Base-by-base conservation (phyloP, 352 stramenopile species). In the Globisporangium spiculum region DNA sequence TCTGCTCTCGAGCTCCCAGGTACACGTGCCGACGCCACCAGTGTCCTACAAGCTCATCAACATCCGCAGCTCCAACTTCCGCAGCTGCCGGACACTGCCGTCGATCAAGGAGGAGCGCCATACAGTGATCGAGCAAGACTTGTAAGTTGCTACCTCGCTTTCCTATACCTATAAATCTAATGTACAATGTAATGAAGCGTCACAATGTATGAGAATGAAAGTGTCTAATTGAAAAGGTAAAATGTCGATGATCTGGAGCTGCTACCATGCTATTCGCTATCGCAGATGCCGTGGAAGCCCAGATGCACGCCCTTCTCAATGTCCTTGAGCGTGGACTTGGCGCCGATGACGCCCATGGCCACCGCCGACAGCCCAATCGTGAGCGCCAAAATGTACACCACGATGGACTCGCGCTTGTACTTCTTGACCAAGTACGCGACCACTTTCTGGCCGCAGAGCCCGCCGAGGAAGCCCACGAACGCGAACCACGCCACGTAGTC, bases 401-500 rank as follows among this genome's bases (percentile, higher is more conserved):
- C 81, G 70, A 95, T 90, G n/a, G 84, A 92, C 67, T 92, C 85
- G 63, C 88, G 88, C 66, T 88, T 90, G 65, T 90, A 97, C 71
- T 97, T 97, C 67, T 93, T 89, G 44, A 99, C 84, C 18, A 98
- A 70, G 65, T 92, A 93, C 6, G 83, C 89, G 52, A 99, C 87
- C 55, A 91, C 80, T 10, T 90, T 84, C 68, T 93, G 86, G 32
- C 88, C 88, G 60, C 78, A 88, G 8, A 92, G 69, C 1, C 85
- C 88, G 26, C 88, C 91, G 20, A 96, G 67, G 57, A 98, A 97
- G 32, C 96, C 96, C 30, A 98, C 82, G n/a, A 92, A 75, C 16
- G 94, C 85, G 66, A 98, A 97, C 71, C 94, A 90, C 14, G 80
- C 53, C 14, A 89, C 96, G 76, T 99, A 99, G 73, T 99, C 94